Evolutionary conservation across 176 grass and related monocot species (phyloP), one percentile per base, ranked within the genome.

Genomic region (Cenchrus purpureus): DNA sequence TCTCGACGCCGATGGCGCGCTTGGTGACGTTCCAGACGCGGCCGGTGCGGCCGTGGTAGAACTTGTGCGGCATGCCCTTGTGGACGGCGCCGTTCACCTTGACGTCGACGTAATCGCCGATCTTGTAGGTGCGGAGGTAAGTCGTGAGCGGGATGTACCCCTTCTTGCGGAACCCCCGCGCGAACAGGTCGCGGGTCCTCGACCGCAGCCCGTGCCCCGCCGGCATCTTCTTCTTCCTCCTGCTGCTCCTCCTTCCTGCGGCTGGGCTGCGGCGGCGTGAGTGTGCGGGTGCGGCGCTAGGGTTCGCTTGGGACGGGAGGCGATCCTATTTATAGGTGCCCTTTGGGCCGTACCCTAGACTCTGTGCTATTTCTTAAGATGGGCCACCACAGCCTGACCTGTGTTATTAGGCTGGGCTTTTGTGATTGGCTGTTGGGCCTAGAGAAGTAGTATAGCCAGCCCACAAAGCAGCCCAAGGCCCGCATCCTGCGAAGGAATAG

Each of bases 51-150:
- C 94, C 94, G 70, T 97, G 94, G 84, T 97, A 97, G 91, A 93
- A 97, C 87, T 97, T 97, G 88, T 97, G 94, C 25, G 94, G 94
- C 94, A 97, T 97, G 10, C 94, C 94, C 88, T 97, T 97, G 87
- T 97, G 94, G 43, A 97, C 87, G 44, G 94, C 94, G 68, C 94
- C 94, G 84, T 97, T 97, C 71, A 97, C 94, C 89, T 89, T 97
- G 81, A 97, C 82, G 80, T 97, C 92, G 86, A 97, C 92, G 80
- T 94, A 88, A n/a, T 94, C 94, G 63, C 91, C 94, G 91, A 94
- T 71, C 92, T 92, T 97, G 94, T 71, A 97, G 53, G 91, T 96
- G 46, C 94, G 86, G 49, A 96, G 86, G 84, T 96, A 96, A 28
- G 91, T 96, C 61, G 94, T 89, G 77, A 96, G 88, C 60, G 90